Percentiles rank a stretch among this genome's conserved stretches.
These are phyloP conservation scores for Pseudomonodictys pantanalensis DNA, from an alignment of 495 filamentous ascomycete species.

Conservation along the genomic window DNA sequence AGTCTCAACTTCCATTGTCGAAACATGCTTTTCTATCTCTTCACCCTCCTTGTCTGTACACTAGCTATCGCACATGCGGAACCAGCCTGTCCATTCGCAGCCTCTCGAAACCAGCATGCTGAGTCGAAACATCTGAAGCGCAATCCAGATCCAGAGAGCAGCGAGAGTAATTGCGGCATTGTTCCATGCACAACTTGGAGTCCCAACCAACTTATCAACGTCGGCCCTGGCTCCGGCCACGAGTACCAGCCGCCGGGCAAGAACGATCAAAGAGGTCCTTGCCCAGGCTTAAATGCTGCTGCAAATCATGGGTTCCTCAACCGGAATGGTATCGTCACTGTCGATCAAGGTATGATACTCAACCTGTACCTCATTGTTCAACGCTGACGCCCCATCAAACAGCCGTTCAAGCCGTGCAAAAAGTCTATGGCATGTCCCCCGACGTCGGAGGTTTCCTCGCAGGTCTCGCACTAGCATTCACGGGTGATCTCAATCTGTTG, in stretches of 20 bases:
- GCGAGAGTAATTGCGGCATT: too few relatives aligned
- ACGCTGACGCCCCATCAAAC: background rate
- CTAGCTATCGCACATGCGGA: too few relatives aligned
- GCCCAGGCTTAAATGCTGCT: slow-evolving; percentile 33
- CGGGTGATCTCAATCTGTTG: slow-evolving; percentile 4
- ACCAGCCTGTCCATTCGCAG: too few relatives aligned
- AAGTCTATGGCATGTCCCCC: slow-evolving; percentile 3
- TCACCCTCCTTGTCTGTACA: too few relatives aligned
- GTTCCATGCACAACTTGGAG: too few relatives aligned
- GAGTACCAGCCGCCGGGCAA: slow-evolving; percentile 2
- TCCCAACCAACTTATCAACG: slow-evolving; percentile 8
- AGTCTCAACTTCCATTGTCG: too few relatives aligned
- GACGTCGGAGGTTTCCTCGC: slow-evolving; percentile 9
- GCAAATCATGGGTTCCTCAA: slow-evolving; percentile 34
- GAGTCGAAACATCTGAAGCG: too few relatives aligned
- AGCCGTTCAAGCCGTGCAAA: slow-evolving; percentile 2
- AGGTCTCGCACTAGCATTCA: background rate
- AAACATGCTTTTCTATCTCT: too few relatives aligned
- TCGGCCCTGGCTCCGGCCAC: background rate
- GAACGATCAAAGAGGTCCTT: slow-evolving; percentile 19
- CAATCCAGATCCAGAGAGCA: too few relatives aligned
- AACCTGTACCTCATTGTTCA: background rate
- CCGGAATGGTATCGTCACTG: slow-evolving; percentile 15
- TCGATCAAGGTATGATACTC: background rate
- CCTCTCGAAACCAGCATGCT: too few relatives aligned